Base-by-base conservation (phyloP, 2,329 filamentous ascomycete species). In the Fusarium sublunatum region DNA sequence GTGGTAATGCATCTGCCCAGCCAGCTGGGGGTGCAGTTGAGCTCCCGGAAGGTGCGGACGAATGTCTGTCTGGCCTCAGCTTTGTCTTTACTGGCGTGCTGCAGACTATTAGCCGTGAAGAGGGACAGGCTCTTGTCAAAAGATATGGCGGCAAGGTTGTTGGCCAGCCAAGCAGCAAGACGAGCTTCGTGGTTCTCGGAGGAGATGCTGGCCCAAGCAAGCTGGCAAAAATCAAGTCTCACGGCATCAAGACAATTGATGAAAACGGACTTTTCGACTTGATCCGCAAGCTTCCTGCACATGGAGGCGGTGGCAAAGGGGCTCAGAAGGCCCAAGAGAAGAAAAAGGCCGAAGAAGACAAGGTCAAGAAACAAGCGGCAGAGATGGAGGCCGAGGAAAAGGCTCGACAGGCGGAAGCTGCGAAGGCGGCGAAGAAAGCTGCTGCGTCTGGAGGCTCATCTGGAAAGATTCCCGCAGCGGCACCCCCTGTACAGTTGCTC, bases 61-160 rank as follows among this genome's bases (percentile, higher is more conserved):
- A 97, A 69, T 99, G 95, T 73, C 84, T 99, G 53, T 88, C 89
- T 51, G 95, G 96, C 0, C 82, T 98, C 52, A 91, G 88, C 0
- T 99, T 99, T 72, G 95, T 99, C 26, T 99, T 99, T 71, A 99
- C 96, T 1, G 95, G 95, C 24, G 83, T 97, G 24, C 81, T 98
- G 35, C 86, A 91, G 59, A 88, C 86, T 0, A 85, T 98, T 53
- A 88, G 91, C 40, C 88, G 95, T 59, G 93, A 96, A 6, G 93
- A 97, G 69, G 94, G 87, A 2, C 89, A 93, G 65, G 88, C 86
- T 39, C 81, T 99, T 15, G 92, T 98, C 53, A 99, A 99, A 76
- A 88, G 89, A 61, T 96, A 97, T 74, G 96, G 95, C 38, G 95
- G 95, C 49, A 98, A 97, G 77, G 88, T 97, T 24, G 96, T 90